Evolutionary conservation across 116 monocot species (phyloP).

Genomic region (Iris pallida): DNA sequence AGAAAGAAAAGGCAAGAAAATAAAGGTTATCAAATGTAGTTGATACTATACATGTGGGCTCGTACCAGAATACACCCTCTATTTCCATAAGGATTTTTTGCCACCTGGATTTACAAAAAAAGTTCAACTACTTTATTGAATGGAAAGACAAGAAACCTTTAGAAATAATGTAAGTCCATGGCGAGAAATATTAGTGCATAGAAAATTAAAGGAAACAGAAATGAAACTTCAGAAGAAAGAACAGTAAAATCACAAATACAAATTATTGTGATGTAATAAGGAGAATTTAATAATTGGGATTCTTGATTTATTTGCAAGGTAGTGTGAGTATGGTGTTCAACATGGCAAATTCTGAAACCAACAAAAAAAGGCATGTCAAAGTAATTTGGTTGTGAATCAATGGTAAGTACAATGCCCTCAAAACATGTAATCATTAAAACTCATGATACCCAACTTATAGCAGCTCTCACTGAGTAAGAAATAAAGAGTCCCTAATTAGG

Average conservation of each 20-base stretch:
- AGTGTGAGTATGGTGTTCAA: conserved; percentile 1
- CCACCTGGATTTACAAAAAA: conserved; percentile 53
- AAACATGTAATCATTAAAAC: too few species aligned
- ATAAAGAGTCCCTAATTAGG: too few species aligned
- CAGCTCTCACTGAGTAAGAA: too few species aligned
- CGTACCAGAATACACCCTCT: conserved; percentile 95
- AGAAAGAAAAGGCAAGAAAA: background rate
- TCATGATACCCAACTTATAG: too few species aligned
- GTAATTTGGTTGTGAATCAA: background rate
- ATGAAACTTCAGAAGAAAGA: background rate
- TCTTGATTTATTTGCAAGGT: background rate
- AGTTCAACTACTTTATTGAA: too few species aligned
- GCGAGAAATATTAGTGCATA: too few species aligned
- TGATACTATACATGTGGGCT: conserved; percentile 3
- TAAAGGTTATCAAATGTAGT: background rate
- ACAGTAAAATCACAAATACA: background rate
- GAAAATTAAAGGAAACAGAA: background rate
- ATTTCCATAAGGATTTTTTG: conserved; percentile 98
- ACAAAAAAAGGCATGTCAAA: background rate
- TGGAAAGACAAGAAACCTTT: too few species aligned
- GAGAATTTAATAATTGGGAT: background rate
- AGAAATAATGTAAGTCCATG: too few species aligned
- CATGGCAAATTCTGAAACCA: background rate
- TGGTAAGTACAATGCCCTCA: too few species aligned
- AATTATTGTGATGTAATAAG: background rate